These are phyloP conservation scores for Nepenthes alata DNA, from an alignment of 179 eudicot genomes.

Conservation along the genomic window DNA sequence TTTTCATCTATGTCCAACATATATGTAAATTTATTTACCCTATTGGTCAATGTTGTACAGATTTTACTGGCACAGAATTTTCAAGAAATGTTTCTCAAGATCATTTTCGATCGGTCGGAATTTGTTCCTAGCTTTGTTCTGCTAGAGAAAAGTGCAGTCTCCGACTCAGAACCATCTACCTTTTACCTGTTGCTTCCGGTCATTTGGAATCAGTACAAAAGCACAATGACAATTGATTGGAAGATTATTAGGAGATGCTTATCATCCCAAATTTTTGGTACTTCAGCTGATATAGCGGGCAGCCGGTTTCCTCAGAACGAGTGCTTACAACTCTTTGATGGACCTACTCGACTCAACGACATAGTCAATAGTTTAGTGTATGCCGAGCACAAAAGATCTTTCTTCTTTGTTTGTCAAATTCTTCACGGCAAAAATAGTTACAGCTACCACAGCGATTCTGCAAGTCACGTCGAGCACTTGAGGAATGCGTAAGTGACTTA, in stretches of 20 bases:
- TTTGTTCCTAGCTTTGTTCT: conserved; percentile 45
- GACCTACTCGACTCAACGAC: conserved; percentile 34
- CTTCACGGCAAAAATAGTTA: conserved; percentile 46
- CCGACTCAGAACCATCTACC: conserved; percentile 28
- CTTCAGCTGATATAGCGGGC: conserved; percentile 12
- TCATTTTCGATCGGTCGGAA: conserved; percentile 68
- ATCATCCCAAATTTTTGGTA: conserved; percentile 66
- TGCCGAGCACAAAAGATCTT: conserved; percentile 53
- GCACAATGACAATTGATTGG: conserved; percentile 61
- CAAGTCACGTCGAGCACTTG: conserved; percentile 46
- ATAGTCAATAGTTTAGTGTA: conserved; percentile 75
- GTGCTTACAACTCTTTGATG: conserved; percentile 68
- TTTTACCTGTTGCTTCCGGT: conserved; percentile 82
- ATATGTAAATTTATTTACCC: too few species aligned
- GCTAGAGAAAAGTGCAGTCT: conserved; percentile 26
- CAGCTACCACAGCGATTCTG: conserved; percentile 34
- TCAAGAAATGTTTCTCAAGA: conserved; percentile 71
- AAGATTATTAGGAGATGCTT: conserved; percentile 53
- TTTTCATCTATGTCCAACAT: too few species aligned
- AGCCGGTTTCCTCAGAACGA: conserved; percentile 10
- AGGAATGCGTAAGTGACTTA: conserved; percentile 37
- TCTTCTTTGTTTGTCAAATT: conserved; percentile 71
- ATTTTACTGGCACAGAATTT: conserved; percentile 51
- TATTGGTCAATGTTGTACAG: conserved; percentile 24
- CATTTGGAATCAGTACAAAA: conserved; percentile 17